Base-by-base conservation (phyloP, 2,329 filamentous ascomycete genomes). In the Canariomyces notabilis region DNA sequence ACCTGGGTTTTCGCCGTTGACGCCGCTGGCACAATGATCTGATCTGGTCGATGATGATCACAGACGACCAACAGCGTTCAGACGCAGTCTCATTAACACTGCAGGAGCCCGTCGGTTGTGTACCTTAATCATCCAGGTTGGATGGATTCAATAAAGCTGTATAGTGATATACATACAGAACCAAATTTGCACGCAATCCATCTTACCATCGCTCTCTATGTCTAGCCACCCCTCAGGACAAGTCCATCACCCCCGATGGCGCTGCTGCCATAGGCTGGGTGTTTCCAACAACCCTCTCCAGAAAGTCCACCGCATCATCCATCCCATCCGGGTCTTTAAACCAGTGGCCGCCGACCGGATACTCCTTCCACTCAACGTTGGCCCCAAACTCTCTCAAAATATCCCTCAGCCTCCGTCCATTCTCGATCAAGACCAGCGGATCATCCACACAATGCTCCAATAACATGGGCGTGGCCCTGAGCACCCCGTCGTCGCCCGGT, bases 391-490 rank as follows among this genome's bases (percentile, higher is more conserved):
- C 49, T 1, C 41, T 32, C 23, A 76, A 54, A 0, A 57, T 58
- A 5, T 68, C 62, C 11, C 63, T 53, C 41, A 73, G 42, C 22
- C 42, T 31, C 7, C 62, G 54, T 0, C 72, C 72, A 5, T 64
- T 59, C 14, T 59, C 51, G 1, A 73, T 52, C 45, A 63, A 53
- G 0, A 75, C 67, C 6, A 70, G 50, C 1, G 65, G 62, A 48
- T 75, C 72, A 37, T 75, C 67, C 1, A 55, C 49, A 41, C 69
- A 73, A 50, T 76, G 72, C 41, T 71, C 64, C 2, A 75, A 56
- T 41, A 76, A 59, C 6, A 71, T 55, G 0, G 71, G 72, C 39
- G 71, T 75, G 11, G 64, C 62, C 18, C 56, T 52, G n/a, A 73
- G n/a, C 1, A 68, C 57, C 8, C 58, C 53, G 39, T 65, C 52